Conservation (phyloP, 805 yeast species). For the Brettanomyces custersianus region DNA sequence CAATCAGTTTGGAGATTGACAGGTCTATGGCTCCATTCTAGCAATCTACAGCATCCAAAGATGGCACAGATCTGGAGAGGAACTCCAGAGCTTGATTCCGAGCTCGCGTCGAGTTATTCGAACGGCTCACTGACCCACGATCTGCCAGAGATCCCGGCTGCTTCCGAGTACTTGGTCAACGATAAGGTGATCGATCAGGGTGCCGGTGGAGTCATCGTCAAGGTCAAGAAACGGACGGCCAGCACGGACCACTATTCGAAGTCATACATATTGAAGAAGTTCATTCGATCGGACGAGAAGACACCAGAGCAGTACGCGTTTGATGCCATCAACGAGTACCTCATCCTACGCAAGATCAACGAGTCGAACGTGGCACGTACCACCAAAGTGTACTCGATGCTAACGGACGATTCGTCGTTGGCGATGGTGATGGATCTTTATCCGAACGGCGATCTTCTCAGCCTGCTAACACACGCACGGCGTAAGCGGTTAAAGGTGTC, state of each 20-base stretch:
- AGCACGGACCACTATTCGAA: slow-evolving; percentile 4
- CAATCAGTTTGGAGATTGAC: too few relatives aligned
- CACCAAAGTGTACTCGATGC: neutral
- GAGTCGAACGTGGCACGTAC: neutral
- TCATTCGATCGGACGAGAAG: slow-evolving; percentile 1
- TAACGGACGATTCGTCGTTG: slow-evolving; percentile 4
- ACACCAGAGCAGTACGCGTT: slow-evolving; percentile 6
- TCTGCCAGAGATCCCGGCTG: slow-evolving; percentile 5
- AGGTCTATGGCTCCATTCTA: too few relatives aligned
- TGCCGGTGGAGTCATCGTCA: slow-evolving; percentile 23
- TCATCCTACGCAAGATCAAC: slow-evolving; percentile 11
- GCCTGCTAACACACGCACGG: slow-evolving; percentile 32
- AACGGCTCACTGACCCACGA: neutral
- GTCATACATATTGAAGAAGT: slow-evolving; percentile 10
- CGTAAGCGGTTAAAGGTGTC: slow-evolving; percentile 24
- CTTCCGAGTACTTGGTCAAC: slow-evolving; percentile 4
- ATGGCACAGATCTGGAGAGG: too few relatives aligned
- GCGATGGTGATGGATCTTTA: slow-evolving; percentile 35
- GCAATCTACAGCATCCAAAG: too few relatives aligned
- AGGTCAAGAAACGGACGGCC: slow-evolving; percentile 9
- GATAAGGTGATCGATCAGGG: slow-evolving; percentile 20
- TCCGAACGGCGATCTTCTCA: slow-evolving; percentile 39
- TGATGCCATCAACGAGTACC: slow-evolving; percentile 21
- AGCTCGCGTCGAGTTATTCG: neutral
- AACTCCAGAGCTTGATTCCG: neutral